Conservation (phyloP, 345 rosid genomes). For the Rhodamnia argentea region DNA sequence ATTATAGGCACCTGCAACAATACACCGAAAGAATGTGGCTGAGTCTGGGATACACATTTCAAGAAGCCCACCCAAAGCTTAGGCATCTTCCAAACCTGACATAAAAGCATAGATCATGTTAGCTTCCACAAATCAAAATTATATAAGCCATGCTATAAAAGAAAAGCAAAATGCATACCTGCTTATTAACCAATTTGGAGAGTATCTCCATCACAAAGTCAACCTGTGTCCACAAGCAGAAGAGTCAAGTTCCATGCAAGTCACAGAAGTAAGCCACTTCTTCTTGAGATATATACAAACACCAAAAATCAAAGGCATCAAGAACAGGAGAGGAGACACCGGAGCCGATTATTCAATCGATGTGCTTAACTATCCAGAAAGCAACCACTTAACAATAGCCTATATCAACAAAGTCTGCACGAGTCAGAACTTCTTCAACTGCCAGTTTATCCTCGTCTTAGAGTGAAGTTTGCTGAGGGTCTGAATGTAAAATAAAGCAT, state of each 20-base stretch:
- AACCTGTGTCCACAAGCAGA: conserved; percentile 32
- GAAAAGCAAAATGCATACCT: conserved; percentile 39
- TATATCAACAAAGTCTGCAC: neutral
- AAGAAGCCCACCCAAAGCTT: conserved; percentile 96
- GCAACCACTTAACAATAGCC: neutral
- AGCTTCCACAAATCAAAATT: neutral
- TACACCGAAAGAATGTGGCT: conserved; percentile 84
- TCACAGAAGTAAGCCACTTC: neutral
- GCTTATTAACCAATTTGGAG: conserved; percentile 81
- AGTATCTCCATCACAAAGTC: conserved; percentile 95
- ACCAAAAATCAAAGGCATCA: neutral
- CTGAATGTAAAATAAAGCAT: neutral
- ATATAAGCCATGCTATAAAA: neutral
- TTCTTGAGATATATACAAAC: neutral
- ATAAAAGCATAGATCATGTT: neutral
- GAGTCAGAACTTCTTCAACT: neutral
- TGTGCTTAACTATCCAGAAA: neutral
- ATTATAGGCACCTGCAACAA: conserved; percentile 53
- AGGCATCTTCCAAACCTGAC: conserved; percentile 93
- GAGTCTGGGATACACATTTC: conserved; percentile 91
- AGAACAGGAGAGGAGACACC: neutral
- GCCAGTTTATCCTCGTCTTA: neutral
- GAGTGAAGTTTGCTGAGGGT: neutral
- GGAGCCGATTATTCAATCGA: neutral
- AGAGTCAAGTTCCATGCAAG: neutral